A percentile compares a stretch with the other conserved stretches of the same genome.
These are phyloP conservation scores for Alternaria sp. DNA, from an alignment of 2,329 filamentous ascomycete species.

Conservation along the genomic window DNA sequence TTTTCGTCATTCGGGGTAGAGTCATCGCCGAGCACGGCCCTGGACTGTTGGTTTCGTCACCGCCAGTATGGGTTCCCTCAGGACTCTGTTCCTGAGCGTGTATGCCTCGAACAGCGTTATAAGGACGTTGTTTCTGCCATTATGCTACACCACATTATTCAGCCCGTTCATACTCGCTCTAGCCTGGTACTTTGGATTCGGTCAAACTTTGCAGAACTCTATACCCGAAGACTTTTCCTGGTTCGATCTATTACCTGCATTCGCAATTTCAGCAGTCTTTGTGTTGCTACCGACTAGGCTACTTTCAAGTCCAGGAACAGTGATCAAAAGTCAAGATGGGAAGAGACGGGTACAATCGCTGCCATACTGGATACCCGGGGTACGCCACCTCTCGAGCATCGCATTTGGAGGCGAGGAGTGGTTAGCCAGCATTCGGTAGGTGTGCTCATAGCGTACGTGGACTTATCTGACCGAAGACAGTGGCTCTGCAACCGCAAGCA, in stretches of 20 bases:
- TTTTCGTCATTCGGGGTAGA: conserved; percentile 4
- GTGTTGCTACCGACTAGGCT: conserved; percentile 40
- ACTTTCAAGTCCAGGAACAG: conserved; percentile 29
- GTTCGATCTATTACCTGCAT: conserved; percentile 39
- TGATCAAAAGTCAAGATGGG: conserved; percentile 31
- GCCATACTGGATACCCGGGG: conserved; percentile 66
- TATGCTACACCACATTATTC: conserved; percentile 38
- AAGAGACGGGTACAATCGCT: conserved; percentile 54
- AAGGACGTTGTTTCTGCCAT: conserved; percentile 43
- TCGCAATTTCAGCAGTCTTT: conserved; percentile 36
- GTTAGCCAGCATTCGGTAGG: conserved; percentile 52
- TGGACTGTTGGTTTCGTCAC: conserved; percentile 6
- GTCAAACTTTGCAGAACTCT: conserved; percentile 21
- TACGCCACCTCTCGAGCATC: conserved; percentile 63
- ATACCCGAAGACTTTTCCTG: conserved; percentile 34
- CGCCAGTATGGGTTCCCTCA: conserved; percentile 39
- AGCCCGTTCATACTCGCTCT: conserved; percentile 39
- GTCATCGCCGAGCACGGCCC: conserved; percentile 8
- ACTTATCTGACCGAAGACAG: conserved; percentile 24
- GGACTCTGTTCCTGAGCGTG: conserved; percentile 42
- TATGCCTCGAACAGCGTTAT: conserved; percentile 43
- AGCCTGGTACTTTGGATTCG: conserved; percentile 31
- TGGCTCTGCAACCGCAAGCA: conserved; percentile 48
- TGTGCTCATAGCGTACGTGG: not conserved
- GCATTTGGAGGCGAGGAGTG: conserved; percentile 54